These are phyloP conservation scores for Psidium guajava DNA, from an alignment of 345 rosid genomes.

Conservation along the genomic window DNA sequence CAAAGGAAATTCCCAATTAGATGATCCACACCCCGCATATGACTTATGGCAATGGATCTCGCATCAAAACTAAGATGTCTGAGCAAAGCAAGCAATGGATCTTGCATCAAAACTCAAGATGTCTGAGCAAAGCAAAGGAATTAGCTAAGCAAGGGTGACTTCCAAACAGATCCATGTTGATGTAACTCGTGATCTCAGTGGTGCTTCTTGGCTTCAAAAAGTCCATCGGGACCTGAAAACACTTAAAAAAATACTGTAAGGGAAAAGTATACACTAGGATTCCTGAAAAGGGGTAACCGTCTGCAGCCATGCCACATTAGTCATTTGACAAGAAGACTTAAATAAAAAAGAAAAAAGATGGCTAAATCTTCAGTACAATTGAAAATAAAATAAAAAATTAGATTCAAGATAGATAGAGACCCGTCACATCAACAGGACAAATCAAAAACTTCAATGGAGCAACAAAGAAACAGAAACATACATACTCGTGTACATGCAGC, in stretches of 20 bases:
- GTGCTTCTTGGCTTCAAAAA: constrained; percentile 57
- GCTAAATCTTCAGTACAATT: background rate
- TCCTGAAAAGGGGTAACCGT: background rate
- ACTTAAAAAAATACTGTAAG: background rate
- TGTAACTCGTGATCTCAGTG: constrained; percentile 20
- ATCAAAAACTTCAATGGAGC: background rate
- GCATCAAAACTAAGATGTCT: background rate
- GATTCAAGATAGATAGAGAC: background rate
- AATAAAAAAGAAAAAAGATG: background rate
- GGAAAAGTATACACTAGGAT: background rate
- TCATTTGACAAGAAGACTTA: background rate
- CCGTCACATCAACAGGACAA: background rate
- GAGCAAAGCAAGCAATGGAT: background rate
- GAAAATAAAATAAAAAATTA: background rate
- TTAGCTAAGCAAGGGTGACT: background rate
- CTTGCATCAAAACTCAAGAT: background rate
- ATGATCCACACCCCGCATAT: background rate
- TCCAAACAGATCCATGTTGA: background rate
- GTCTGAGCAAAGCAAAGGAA: background rate
- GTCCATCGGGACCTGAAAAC: constrained; percentile 82
- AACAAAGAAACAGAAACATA: background rate
- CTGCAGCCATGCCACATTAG: background rate
- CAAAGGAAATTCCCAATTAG: background rate
- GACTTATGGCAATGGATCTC: background rate
- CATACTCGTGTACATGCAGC: background rate